These are phyloP conservation scores for Colletotrichum liaoningense DNA, from an alignment of 2,329 filamentous ascomycete genomes.

Conservation along the genomic window DNA sequence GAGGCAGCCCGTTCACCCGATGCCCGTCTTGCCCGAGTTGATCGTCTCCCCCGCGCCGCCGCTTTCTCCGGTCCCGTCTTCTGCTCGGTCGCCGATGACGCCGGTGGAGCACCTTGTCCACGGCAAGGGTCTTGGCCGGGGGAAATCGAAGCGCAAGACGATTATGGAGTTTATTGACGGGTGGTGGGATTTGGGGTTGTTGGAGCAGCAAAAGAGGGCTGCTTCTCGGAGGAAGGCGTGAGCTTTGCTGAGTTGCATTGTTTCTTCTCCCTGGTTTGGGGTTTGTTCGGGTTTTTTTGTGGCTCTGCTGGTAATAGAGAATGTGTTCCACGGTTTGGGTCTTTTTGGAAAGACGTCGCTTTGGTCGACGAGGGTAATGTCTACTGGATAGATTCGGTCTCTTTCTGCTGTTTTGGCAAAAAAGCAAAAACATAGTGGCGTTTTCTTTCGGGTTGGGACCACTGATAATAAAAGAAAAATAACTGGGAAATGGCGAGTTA, in stretches of 20 bases:
- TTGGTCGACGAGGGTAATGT: conserved; percentile 22
- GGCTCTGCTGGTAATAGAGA: conserved; percentile 23
- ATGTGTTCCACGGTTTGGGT: background rate
- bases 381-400: conserved; percentile 31
- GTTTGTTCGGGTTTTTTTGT: no score
- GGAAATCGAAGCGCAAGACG: conserved; percentile 56
- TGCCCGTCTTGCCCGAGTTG: conserved; percentile 26
- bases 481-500: background rate
- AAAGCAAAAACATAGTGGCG: no score
- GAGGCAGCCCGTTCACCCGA: conserved; percentile 35
- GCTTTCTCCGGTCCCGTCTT: background rate
- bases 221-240: conserved; percentile 11
- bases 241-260: background rate
- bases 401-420: background rate
- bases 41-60: conserved; percentile 34
- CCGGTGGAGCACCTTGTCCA: conserved; percentile 20
- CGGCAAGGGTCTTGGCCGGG: conserved; percentile 18
- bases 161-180: conserved; percentile 61
- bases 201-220: conserved; percentile 55
- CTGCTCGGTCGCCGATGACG: conserved; percentile 40
- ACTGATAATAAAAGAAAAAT: conserved; percentile 6
- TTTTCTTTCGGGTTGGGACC: background rate
- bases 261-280: background rate
- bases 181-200: conserved; percentile 65
- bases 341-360: background rate